phyloP scores from a whole-genome alignment of 805 yeast species.

The Ogataea trehaloabstinens region DNA sequence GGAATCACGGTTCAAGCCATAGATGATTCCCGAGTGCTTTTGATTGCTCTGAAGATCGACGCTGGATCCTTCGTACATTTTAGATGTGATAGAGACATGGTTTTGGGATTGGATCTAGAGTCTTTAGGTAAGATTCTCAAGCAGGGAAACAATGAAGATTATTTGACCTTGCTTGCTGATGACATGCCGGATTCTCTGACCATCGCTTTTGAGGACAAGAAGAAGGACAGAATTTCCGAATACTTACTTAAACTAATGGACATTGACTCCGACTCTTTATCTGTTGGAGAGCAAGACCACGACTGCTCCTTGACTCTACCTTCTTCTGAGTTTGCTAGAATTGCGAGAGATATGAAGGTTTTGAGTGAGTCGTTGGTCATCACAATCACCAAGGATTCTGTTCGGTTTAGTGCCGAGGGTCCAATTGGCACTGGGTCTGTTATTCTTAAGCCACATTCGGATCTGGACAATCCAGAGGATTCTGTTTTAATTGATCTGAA shows the following conservation, averaged over 20 bases:
- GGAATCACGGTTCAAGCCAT: conserved; percentile 97
- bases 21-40: conserved; percentile 92
- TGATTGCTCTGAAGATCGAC: conserved; percentile 85
- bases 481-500: conserved; percentile 73
- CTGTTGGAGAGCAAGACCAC: conserved; percentile 91
- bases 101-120: conserved; percentile 86
- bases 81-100: conserved; percentile 92
- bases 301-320: conserved; percentile 88
- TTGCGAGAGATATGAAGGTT: conserved; percentile 82
- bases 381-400: conserved; percentile 86
- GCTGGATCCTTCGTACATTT: conserved; percentile 85
- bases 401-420: conserved; percentile 87
- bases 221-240: conserved; percentile 89
- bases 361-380: conserved; percentile 86
- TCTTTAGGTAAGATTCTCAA: conserved; percentile 85
- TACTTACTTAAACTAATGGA: conserved; percentile 91
- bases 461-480: conserved; percentile 77
- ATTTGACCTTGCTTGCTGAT: conserved; percentile 84
- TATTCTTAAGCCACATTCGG: conserved; percentile 77
- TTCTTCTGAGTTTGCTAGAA: conserved; percentile 81
- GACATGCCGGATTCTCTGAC: conserved; percentile 67
- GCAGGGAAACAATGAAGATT: conserved; percentile 89
- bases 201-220: conserved; percentile 86
- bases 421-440: conserved; percentile 87
- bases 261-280: conserved; percentile 90